Base-by-base conservation (phyloP, 345 rosid species). In the Luvunga scandens region DNA sequence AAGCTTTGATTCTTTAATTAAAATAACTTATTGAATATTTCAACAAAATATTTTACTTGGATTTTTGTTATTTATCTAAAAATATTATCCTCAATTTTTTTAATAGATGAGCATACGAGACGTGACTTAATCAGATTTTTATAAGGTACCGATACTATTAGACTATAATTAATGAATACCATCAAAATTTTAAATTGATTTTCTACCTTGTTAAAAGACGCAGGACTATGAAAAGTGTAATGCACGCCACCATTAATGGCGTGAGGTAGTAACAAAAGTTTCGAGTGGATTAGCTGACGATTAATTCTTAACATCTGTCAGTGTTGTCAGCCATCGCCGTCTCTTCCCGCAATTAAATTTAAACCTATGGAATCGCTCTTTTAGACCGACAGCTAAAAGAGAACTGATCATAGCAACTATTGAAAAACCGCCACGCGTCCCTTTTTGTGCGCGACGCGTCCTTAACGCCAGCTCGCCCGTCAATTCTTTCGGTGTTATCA, bases 361-460 rank as follows among this genome's bases (percentile, higher is more conserved):
- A 25, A 33, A 33, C 63, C 78, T 34, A 7, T 66, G 38, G 78
- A 66, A 76, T 76, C 72, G 72, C 36, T 76, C 65, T 53, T 64
- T 33, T 55, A 18, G 56, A 76, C 55, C 72, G 64, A 75, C 72
- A 42, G 63, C 18, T 14, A 63, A 16, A n/a, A 42, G 69, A 28
- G 34, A 45, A n/a, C 38, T 28, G 57, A 55, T 6, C 24, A 13
- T 55, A 45, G 28, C 33, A 16, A 24, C 83, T 81, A 77, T 27
- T 64, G 2, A 16, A 30, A 18, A 1, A 1, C 1, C 1, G 74
- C 74, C 86, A 80, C 83, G 86, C 66, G 76, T 80, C 63, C 38
- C 3, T 13, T 34, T 77, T 59, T 69, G n/a, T 9, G 38, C 50
- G 69, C 31, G 79, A 83, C 83, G 86, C 81, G 81, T 76, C 57